Evolutionary conservation across 441 rosid genomes (phyloP), one percentile per base, ranked within the genome.

Genomic region (Gossypium schwendimanii): DNA sequence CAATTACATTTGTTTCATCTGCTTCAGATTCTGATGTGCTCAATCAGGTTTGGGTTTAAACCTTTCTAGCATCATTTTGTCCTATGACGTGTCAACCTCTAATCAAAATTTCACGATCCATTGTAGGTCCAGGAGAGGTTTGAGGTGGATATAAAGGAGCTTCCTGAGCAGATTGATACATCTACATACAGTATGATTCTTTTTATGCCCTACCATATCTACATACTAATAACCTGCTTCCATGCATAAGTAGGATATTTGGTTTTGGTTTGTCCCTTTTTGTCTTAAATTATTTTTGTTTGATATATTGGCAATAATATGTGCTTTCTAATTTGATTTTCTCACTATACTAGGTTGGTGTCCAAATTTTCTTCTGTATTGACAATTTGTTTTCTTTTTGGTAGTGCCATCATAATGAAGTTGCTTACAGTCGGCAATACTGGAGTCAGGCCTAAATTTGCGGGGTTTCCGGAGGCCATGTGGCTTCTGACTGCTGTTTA

Each of bases 121-220:
- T 67, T 71, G 23, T 77, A 92, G 98, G 98, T 95, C 57, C 98
- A 95, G 77, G 98, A 87, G 76, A 89, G 98, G 87, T 95, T 95
- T 70, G 97, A 92, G 81, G 98, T 95, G 75, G 99, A 95, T 71
- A 94, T 94, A 33, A 94, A 94, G 86, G 96, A 91, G 81, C 99
- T 94, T 41, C 99, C 98, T 5, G 99, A 94, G 87, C 94, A 91
- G 64, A 60, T 26, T 60, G 64, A 60, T 60, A 26, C 41, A 26
- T 60, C 44, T n/a, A 14, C 64, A 15, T 94, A 94, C 85, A 94
- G 98, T 94, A 83, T 70, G 99, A 76, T 5, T 62, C 58, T 52
- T 63, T 17, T 57, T 20, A 1, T 15, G 8, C 24, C 50, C 18
- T 23, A 12, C 26, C 8, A 33, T 33, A 33, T 6, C 8, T 33